These are phyloP conservation scores for Aristolochia contorta DNA, from an alignment of 164 flowering plant species.

Conservation along the genomic window DNA sequence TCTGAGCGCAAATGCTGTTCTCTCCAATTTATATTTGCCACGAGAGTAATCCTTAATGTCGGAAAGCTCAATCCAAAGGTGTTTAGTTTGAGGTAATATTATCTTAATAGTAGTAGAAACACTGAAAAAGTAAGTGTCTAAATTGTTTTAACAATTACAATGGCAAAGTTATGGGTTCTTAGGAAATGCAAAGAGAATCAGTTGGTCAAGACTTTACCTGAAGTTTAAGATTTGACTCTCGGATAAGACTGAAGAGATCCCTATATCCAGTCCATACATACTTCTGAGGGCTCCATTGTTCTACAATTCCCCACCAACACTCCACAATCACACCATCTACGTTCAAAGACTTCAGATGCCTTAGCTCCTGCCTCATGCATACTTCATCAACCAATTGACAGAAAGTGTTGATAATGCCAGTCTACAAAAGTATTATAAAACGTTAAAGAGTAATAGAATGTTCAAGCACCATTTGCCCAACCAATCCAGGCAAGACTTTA, in stretches of 20 bases:
- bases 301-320: slow-evolving; percentile 95
- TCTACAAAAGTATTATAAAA: slow-evolving; percentile 25
- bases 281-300: slow-evolving; percentile 71
- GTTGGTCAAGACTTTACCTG: slow-evolving; percentile 33
- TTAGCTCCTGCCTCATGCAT: slow-evolving; percentile 50
- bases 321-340: slow-evolving; percentile 76
- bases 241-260: slow-evolving; percentile 54
- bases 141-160: background rate
- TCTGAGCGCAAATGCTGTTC: too few relatives aligned
- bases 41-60: background rate
- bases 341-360: slow-evolving; percentile 52
- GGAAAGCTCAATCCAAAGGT: background rate
- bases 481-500: too few relatives aligned
- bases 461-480: too few relatives aligned
- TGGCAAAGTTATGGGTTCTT: background rate
- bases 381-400: slow-evolving; percentile 74
- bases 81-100: background rate
- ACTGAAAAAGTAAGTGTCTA: too few relatives aligned
- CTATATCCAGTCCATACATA: slow-evolving; percentile 81
- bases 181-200: background rate
- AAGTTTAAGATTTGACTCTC: slow-evolving; percentile 53
- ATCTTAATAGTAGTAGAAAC: too few relatives aligned
- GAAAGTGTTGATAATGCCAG: slow-evolving; percentile 50
- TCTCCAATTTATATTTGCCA: too few relatives aligned
- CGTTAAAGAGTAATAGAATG: too few relatives aligned